phyloP scores from a whole-genome alignment of 805 yeast species.

The Wickerhamiella lipophila region DNA sequence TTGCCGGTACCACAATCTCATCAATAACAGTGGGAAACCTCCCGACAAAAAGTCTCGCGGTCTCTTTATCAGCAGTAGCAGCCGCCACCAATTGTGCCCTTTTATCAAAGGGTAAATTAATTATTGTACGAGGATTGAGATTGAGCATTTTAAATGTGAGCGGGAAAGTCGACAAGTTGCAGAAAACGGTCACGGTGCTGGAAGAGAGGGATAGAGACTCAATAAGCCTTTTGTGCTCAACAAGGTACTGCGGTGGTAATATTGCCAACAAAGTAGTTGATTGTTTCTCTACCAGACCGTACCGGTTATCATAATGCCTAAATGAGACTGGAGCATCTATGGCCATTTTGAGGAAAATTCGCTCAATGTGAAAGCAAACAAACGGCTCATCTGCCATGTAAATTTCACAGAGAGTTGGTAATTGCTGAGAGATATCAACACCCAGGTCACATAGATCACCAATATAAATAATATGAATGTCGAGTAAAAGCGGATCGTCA shows the following conservation, averaged over 20 bases:
- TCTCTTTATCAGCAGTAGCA: conserved; percentile 16
- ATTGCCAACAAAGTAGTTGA: conserved; percentile 16
- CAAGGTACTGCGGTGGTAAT: conserved; percentile 18
- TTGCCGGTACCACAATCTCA: conserved; percentile 12
- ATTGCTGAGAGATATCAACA: background rate
- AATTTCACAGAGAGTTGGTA: background rate
- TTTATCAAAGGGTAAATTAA: conserved; percentile 11
- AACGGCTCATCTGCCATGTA: conserved; percentile 6
- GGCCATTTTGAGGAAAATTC: conserved; percentile 11
- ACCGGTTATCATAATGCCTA: conserved; percentile 16
- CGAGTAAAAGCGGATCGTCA: conserved; percentile 2
- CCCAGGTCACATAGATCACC: conserved; percentile 1
- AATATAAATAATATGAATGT: conserved; percentile 3
- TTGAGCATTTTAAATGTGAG: conserved; percentile 14
- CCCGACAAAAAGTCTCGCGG: conserved; percentile 14
- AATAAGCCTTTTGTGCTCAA: conserved; percentile 13
- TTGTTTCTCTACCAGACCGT: conserved; percentile 9
- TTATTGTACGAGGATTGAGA: conserved; percentile 10
- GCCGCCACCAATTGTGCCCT: conserved; percentile 16
- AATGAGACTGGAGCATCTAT: conserved; percentile 11
- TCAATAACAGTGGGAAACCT: conserved; percentile 13
- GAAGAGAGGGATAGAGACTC: conserved; percentile 12
- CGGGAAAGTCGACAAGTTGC: conserved; percentile 15
- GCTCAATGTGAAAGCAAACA: conserved; percentile 12
- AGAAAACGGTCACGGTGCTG: conserved; percentile 14